These are phyloP conservation scores for Aspergillus sp. DNA, from an alignment of 2,329 filamentous ascomycete genomes.

Conservation along the genomic window DNA sequence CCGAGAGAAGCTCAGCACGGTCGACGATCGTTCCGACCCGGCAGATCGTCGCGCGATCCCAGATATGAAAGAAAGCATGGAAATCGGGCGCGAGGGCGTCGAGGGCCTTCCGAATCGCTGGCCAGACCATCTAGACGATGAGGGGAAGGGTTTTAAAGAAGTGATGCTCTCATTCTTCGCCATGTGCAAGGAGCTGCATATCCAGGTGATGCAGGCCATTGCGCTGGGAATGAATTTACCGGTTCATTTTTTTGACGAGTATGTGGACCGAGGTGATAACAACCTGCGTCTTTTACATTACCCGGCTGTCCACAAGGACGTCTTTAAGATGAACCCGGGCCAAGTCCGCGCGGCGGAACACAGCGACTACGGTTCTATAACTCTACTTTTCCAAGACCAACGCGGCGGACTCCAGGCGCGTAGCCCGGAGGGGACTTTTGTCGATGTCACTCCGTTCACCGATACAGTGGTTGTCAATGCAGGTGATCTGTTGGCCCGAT, in stretches of 20 bases:
- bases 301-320: slow-evolving; percentile 63
- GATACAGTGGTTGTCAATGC: slow-evolving; percentile 86
- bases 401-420: slow-evolving; percentile 61
- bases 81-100: slow-evolving; percentile 62
- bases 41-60: slow-evolving; percentile 54
- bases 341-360: slow-evolving; percentile 79
- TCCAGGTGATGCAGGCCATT: slow-evolving; percentile 79
- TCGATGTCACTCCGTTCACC: slow-evolving; percentile 79
- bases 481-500: slow-evolving; percentile 79
- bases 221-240: slow-evolving; percentile 76
- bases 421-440: slow-evolving; percentile 72
- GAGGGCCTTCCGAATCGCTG: slow-evolving; percentile 72
- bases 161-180: slow-evolving; percentile 74
- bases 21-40: slow-evolving; percentile 58
- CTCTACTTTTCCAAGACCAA: slow-evolving; percentile 56
- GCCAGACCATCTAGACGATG: slow-evolving; percentile 59
- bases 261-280: slow-evolving; percentile 69
- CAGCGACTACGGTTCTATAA: slow-evolving; percentile 61
- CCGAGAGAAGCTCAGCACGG: slow-evolving; percentile 68
- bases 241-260: slow-evolving; percentile 72
- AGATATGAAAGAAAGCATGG: slow-evolving; percentile 59
- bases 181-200: slow-evolving; percentile 72
- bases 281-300: slow-evolving; percentile 76
- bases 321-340: slow-evolving; percentile 66
- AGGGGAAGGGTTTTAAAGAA: slow-evolving; percentile 63